phyloP scores from a whole-genome alignment of 1,284 basidiomycete species.

The Tilletiopsis washingtonensis region DNA sequence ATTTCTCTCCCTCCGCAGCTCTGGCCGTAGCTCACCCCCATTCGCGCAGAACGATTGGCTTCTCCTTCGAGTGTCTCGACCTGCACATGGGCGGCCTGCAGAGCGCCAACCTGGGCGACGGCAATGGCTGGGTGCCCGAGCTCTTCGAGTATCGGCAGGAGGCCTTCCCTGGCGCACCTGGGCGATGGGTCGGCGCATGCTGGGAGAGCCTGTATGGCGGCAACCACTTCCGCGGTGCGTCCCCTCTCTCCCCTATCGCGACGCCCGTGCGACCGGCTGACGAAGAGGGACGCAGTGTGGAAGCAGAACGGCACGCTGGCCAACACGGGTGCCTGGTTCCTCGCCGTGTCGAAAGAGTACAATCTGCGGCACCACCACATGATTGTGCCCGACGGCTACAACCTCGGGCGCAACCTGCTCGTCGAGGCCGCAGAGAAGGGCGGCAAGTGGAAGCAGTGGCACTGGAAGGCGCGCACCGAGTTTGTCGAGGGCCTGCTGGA shows the following conservation, averaged over 20 bases:
- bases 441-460: conserved; percentile 34
- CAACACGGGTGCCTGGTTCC: conserved; percentile 47
- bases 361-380: conserved; percentile 36
- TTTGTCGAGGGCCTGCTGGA: conserved; percentile 43
- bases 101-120: conserved; percentile 74
- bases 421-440: conserved; percentile 38
- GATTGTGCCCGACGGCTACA: conserved; percentile 46
- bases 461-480: conserved; percentile 40
- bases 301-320: conserved; percentile 47
- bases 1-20: neutral
- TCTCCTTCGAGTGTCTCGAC: conserved; percentile 73
- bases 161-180: conserved; percentile 38
- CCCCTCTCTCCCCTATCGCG: neutral
- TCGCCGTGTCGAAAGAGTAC: conserved; percentile 43
- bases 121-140: conserved; percentile 54
- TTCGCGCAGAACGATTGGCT: conserved; percentile 51
- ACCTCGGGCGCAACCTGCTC: conserved; percentile 43
- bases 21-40: conserved; percentile 31
- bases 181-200: conserved; percentile 43
- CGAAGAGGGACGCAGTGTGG: too few species aligned
- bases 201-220: conserved; percentile 45
- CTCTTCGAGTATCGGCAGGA: conserved; percentile 46
- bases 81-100: conserved; percentile 67
- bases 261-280: too few species aligned
- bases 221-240: conserved; percentile 47